Conservation (phyloP, 495 filamentous ascomycete genomes). For the Penicillium longicatenatum region DNA sequence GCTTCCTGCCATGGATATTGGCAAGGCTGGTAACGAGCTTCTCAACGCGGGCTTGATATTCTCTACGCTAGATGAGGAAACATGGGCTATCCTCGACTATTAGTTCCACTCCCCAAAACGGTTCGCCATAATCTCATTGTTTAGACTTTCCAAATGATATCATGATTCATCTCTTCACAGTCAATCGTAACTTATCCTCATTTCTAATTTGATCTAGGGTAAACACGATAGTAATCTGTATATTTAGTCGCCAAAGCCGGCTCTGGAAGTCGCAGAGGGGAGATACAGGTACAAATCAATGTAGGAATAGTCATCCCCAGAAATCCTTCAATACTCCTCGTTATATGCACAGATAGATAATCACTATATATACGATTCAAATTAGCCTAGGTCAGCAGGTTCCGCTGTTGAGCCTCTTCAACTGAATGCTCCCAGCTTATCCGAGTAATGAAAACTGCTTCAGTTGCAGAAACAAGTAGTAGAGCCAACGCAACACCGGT, state of each 20-base stretch:
- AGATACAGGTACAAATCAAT: background rate
- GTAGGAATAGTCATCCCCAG: background rate
- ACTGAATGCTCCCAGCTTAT: constrained; percentile 76
- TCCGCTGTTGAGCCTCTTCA: constrained; percentile 69
- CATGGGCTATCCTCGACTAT: constrained; percentile 71
- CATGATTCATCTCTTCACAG: constrained; percentile 24
- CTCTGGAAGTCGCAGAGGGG: background rate
- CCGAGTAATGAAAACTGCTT: constrained; percentile 64
- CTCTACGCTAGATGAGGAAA: constrained; percentile 86
- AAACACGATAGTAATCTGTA: background rate
- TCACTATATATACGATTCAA: no score
- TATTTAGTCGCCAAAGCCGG: background rate
- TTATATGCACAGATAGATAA: background rate
- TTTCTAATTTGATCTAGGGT: background rate
- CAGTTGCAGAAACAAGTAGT: constrained; percentile 62
- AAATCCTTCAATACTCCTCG: background rate
- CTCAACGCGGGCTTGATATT: constrained; percentile 73
- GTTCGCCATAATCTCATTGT: constrained; percentile 1
- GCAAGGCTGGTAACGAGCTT: constrained; percentile 77
- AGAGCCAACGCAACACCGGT: constrained; percentile 73
- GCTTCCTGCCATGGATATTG: constrained; percentile 67
- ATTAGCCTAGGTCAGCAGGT: constrained; percentile 51
- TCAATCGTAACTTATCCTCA: background rate
- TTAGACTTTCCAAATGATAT: constrained; percentile 29
- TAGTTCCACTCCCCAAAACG: background rate